Evolutionary conservation across 768 basidiomycete genomes (phyloP), one percentile per base, ranked within the genome.

Genomic region (Leucosporidium creatinivorum): DNA sequence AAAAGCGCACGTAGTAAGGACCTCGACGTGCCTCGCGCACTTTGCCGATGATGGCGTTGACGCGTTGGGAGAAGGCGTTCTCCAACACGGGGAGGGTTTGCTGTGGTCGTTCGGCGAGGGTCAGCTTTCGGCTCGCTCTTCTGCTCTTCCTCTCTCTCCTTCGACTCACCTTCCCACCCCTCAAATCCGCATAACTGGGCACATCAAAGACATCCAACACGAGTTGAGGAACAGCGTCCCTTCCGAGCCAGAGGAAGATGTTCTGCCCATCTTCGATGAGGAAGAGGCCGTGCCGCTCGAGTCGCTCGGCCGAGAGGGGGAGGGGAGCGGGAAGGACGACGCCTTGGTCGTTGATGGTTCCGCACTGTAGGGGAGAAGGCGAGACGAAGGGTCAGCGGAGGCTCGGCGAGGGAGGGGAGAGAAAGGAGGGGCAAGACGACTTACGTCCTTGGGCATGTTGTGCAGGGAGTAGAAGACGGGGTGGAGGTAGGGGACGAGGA

Each of bases 231-330:
- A 98, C 92, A 12, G 96, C 92, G 77, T 98, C 94, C 36, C 93
- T 86, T n/a, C 96, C 96, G 59, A 99, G 85, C 88, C 91, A 98
- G 58, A 98, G 82, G 86, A 99, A 98, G 76, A 99, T 90, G 26
- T 89, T 93, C 79, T 98, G 96, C 1, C 89, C 90, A 77, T 98
- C 94, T 78, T 98, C 96, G 73, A 99, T 96, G 69, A 99, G 79
- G 85, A 88, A 97, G 63, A 99, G 82, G 66, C 96, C 96, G 74
- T 98, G 93, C 59, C 93, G 83, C 79, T 97, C 93, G 62, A 99
- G 81, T 49, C 92, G 84, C 79, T 98, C 94, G n/a, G 91, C 92
- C 1, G 93, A 93, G 66, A 93, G 84, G 30, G 94, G 93, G 7
- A 96, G 81, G 5, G 90, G 84, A 2, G 87, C 86, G 1, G 96